Evolutionary conservation across 2,329 filamentous ascomycete species (phyloP).

Genomic region (Exophiala phaeomuriformis): DNA sequence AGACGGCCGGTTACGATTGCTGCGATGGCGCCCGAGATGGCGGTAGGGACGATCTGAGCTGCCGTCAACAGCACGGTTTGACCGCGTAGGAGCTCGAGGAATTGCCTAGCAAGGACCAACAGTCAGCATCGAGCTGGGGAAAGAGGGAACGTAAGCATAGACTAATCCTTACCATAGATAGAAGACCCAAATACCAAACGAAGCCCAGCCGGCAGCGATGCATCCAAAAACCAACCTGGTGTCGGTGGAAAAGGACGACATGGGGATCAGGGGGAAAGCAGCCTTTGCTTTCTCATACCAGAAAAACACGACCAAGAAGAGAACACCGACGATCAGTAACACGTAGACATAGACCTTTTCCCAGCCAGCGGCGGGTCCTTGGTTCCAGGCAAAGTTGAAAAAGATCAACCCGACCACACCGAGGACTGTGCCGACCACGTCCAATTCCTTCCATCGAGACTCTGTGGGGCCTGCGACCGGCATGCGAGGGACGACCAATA

Average conservation of each 20-base stretch:
- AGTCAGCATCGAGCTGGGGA: too few relatives aligned
- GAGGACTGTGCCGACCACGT: conserved; percentile 40
- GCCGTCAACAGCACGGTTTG: conserved; percentile 27
- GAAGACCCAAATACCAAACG: conserved; percentile 38
- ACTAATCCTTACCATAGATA: conserved; percentile 32
- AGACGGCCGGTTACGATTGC: conserved; percentile 25
- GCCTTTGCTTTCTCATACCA: conserved; percentile 39
- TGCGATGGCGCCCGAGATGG: conserved; percentile 30
- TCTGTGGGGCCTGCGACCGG: conserved; percentile 28
- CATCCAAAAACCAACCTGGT: conserved; percentile 30
- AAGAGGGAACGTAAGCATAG: too few relatives aligned
- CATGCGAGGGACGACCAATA: conserved; percentile 37
- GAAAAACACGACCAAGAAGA: conserved; percentile 42
- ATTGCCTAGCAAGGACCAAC: conserved; percentile 15
- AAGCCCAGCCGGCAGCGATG: conserved; percentile 36
- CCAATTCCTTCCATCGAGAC: conserved; percentile 27
- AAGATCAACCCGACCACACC: conserved; percentile 47
- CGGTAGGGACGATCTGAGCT: conserved; percentile 30
- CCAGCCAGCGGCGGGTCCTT: conserved; percentile 46
- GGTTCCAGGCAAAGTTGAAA: conserved; percentile 53
- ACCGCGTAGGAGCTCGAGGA: conserved; percentile 29
- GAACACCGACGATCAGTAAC: conserved; percentile 40
- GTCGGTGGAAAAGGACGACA: conserved; percentile 38
- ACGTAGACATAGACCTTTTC: conserved; percentile 41
- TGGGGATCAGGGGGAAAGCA: conserved; percentile 40